Conservation (phyloP, 2,329 filamentous ascomycete genomes). For the Metarhizium anisopliae region DNA sequence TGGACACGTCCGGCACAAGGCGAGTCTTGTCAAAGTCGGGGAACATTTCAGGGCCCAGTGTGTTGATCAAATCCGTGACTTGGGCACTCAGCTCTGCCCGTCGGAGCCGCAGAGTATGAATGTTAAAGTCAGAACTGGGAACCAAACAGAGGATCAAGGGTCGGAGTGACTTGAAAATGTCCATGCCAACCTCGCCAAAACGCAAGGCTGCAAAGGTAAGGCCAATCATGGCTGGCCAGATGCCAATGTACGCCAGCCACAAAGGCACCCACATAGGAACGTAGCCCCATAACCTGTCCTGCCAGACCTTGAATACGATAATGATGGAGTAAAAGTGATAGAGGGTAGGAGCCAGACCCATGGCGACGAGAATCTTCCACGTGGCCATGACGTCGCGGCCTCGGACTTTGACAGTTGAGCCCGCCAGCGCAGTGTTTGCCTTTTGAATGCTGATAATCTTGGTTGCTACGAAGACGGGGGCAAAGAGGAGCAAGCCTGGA, state of each 20-base stretch:
- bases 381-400: slow-evolving; percentile 86
- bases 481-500: slow-evolving; percentile 79
- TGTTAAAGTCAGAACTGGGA: slow-evolving; percentile 74
- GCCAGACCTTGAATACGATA: slow-evolving; percentile 68
- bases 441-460: slow-evolving; percentile 77
- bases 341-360: slow-evolving; percentile 72
- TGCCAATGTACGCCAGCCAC: slow-evolving; percentile 64
- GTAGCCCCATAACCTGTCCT: slow-evolving; percentile 74
- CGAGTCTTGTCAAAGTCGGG: slow-evolving; percentile 83
- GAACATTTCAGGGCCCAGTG: slow-evolving; percentile 90
- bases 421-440: slow-evolving; percentile 73
- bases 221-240: slow-evolving; percentile 72
- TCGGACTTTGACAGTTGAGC: slow-evolving; percentile 80
- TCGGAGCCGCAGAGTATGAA: slow-evolving; percentile 65
- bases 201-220: slow-evolving; percentile 90
- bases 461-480: slow-evolving; percentile 76
- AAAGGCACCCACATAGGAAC: slow-evolving; percentile 73
- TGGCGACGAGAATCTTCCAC: slow-evolving; percentile 85
- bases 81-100: slow-evolving; percentile 68
- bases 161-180: slow-evolving; percentile 89
- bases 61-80: slow-evolving; percentile 90
- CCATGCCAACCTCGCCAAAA: slow-evolving; percentile 97
- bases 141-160: slow-evolving; percentile 80
- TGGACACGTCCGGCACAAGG: slow-evolving; percentile 51
- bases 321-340: slow-evolving; percentile 74